Percentiles rank a stretch among this genome's conserved stretches.
Evolutionary conservation across 345 rosid genomes (phyloP).

Genomic region (Boechera retrofracta): DNA sequence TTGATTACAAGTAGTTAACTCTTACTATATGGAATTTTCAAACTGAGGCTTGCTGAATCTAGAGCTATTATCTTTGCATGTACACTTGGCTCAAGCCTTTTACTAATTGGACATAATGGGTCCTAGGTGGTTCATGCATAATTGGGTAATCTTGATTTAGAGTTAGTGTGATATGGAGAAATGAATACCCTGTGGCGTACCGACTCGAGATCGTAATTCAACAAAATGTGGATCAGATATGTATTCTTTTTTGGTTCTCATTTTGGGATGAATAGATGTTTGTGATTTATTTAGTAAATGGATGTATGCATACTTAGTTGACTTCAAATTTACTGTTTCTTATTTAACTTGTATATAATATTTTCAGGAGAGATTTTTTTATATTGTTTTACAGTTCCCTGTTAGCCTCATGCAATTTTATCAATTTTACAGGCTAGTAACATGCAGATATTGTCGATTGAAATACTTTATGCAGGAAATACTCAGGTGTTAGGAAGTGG

Average conservation of each 20-base stretch:
- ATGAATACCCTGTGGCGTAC: neutral
- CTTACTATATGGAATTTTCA: slow-evolving; percentile 5
- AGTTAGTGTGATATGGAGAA: slow-evolving; percentile 17
- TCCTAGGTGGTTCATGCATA: slow-evolving; percentile 21
- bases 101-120: slow-evolving; percentile 7
- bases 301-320: slow-evolving; percentile 8
- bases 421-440: slow-evolving; percentile 20
- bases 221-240: neutral
- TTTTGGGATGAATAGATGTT: neutral
- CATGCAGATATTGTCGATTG: neutral
- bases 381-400: neutral
- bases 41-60: slow-evolving; percentile 27
- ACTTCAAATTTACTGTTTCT: slow-evolving; percentile 10
- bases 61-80: slow-evolving; percentile 25
- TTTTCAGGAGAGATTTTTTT: neutral
- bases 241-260: slow-evolving; percentile 4
- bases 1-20: slow-evolving; percentile 70
- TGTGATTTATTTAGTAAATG: slow-evolving; percentile 9
- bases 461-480: slow-evolving; percentile 63
- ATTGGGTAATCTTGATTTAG: slow-evolving; percentile 8
- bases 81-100: slow-evolving; percentile 19
- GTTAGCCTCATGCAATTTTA: slow-evolving; percentile 9
- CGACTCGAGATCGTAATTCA: slow-evolving; percentile 3
- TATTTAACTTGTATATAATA: neutral
- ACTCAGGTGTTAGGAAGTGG: slow-evolving; percentile 81